Percentiles rank a stretch among this genome's conserved stretches.
These are phyloP conservation scores for Hemileia vastatrix DNA, from an alignment of 1,284 basidiomycete genomes.

Conservation along the genomic window DNA sequence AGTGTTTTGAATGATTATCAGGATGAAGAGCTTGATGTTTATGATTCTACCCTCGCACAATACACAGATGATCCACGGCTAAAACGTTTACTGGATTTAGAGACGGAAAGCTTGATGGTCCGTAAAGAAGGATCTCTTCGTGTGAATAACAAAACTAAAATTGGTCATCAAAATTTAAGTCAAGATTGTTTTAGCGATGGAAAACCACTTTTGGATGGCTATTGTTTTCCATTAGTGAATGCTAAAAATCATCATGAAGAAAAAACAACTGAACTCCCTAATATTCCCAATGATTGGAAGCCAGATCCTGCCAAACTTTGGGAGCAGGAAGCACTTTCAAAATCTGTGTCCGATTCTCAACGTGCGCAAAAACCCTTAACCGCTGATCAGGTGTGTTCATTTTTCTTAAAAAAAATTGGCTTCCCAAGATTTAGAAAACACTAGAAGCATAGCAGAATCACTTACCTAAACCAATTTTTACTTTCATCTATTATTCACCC, in stretches of 20 bases:
- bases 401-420: slow-evolving; percentile 4
- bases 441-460: too few species aligned
- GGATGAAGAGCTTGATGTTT: slow-evolving; percentile 21
- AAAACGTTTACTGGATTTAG: slow-evolving; percentile 7
- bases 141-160: too few species aligned
- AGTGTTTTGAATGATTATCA: slow-evolving; percentile 20
- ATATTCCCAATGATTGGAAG: slow-evolving; percentile 70
- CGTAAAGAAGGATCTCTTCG: too few species aligned
- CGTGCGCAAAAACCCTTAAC: slow-evolving; percentile 46
- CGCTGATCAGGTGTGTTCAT: slow-evolving; percentile 57
- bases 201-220: too few species aligned
- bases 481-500: not conserved
- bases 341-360: slow-evolving; percentile 43
- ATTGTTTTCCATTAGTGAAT: too few species aligned
- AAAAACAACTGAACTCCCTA: too few species aligned
- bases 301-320: slow-evolving; percentile 72
- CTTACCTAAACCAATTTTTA: too few species aligned
- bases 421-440: slow-evolving; percentile 16
- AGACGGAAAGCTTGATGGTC: too few species aligned
- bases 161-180: too few species aligned
- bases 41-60: slow-evolving; percentile 9
- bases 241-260: too few species aligned
- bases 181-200: too few species aligned
- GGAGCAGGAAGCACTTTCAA: slow-evolving; percentile 53
- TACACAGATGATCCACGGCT: slow-evolving; percentile 15